Evolutionary conservation across 768 basidiomycete species (phyloP).

Genomic region (Trametopsis cervina): DNA sequence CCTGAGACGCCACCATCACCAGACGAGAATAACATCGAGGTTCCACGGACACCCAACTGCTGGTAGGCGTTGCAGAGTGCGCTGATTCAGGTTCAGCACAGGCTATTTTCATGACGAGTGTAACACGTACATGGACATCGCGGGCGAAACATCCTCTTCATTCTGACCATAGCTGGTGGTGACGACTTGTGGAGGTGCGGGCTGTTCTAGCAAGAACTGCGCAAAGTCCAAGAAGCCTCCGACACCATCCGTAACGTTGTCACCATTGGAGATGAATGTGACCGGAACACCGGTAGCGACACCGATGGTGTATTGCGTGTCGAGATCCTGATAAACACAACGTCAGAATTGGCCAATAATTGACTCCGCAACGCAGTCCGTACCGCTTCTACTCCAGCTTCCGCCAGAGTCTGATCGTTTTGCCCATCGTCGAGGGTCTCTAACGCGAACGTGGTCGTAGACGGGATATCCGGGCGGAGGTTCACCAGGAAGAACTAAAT

Average conservation of each 20-base stretch:
- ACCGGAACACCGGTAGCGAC: slow-evolving; percentile 25
- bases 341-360: background rate
- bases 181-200: slow-evolving; percentile 4
- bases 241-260: slow-evolving; percentile 22
- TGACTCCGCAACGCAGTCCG: background rate
- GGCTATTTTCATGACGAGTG: no score
- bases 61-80: slow-evolving; percentile 29
- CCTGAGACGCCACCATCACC: slow-evolving; percentile 33
- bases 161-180: slow-evolving; percentile 29
- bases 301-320: slow-evolving; percentile 31
- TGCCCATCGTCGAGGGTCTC: slow-evolving; percentile 23
- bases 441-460: slow-evolving; percentile 18
- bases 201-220: background rate
- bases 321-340: slow-evolving; percentile 20
- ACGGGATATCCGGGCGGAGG: slow-evolving; percentile 19
- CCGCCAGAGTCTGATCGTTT: slow-evolving; percentile 17
- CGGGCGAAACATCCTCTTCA: slow-evolving; percentile 19
- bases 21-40: slow-evolving; percentile 30
- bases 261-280: slow-evolving; percentile 28
- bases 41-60: slow-evolving; percentile 30
- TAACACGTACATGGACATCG: slow-evolving; percentile 21
- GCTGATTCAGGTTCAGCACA: no score
- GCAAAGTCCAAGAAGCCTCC: slow-evolving; percentile 27
- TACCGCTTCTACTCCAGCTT: background rate
- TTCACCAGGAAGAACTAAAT: slow-evolving; percentile 21